Evolutionary conservation across 441 rosid species (phyloP).

Genomic region (Breynia disticha): DNA sequence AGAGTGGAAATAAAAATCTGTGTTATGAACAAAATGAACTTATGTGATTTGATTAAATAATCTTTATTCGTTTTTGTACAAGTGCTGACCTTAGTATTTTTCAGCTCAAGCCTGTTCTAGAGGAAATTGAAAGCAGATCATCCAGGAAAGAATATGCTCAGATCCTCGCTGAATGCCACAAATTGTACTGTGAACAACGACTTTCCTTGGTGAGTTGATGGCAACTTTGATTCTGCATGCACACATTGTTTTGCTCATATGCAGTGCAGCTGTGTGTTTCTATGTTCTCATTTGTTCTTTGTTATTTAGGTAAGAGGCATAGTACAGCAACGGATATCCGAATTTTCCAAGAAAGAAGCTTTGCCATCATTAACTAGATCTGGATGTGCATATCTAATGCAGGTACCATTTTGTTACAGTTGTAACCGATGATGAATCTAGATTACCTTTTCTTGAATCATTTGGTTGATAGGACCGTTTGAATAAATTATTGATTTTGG

Average conservation of each 20-base stretch:
- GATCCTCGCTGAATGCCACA: constrained; percentile 88
- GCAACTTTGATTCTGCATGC: constrained; percentile 8
- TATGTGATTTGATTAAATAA: no score
- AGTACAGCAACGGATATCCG: constrained; percentile 85
- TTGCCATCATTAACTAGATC: constrained; percentile 93
- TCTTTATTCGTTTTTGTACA: no score
- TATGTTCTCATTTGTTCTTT: constrained; percentile 10
- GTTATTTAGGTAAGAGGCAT: constrained; percentile 68
- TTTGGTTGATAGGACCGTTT: no score
- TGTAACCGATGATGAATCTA: background rate
- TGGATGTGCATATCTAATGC: constrained; percentile 94
- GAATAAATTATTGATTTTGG: background rate
- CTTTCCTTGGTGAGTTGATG: constrained; percentile 70
- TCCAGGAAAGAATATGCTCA: constrained; percentile 84
- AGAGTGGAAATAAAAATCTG: background rate
- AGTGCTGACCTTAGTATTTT: constrained; percentile 11
- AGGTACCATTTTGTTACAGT: constrained; percentile 34
- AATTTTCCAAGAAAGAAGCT: constrained; percentile 83
- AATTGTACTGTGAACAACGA: constrained; percentile 85
- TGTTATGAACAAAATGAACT: background rate
- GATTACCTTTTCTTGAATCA: no score
- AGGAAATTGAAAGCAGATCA: constrained; percentile 89
- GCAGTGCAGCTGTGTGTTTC: constrained; percentile 14
- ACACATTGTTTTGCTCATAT: constrained; percentile 6
- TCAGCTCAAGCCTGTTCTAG: constrained; percentile 88